Base-by-base conservation (phyloP, 345 rosid genomes). In the Moricandia moricandioides region DNA sequence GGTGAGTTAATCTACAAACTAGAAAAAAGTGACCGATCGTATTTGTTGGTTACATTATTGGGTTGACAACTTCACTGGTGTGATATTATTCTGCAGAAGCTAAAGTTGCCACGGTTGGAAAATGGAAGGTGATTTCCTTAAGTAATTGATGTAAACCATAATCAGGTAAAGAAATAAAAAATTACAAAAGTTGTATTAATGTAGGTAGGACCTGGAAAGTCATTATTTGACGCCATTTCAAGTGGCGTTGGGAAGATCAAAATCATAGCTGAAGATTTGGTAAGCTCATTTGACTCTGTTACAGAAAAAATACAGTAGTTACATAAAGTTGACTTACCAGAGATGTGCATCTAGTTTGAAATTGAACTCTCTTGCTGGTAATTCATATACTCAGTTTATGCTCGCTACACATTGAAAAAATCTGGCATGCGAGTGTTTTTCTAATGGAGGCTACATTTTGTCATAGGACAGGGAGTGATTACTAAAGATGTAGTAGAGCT, bases 181-280 rank as follows among this genome's bases (percentile, higher is more conserved):
- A 66, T 78, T 80, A 12, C 35, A 68, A 69, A 70, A 52, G 47
- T 73, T 82, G 30, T 69, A 67, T 80, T 70, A 76, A 14, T 86
- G 88, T 85, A 94, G 97, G 97, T 87, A 62, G 98, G 98, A 82
- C 98, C 98, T 77, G 93, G 89, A 83, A 89, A 90, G 73, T 84
- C 95, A 21, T 58, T 91, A 45, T 94, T 91, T 78, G 96, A 94
- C 65, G 93, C 88, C 72, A 91, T 94, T 74, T 81, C 84, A 16
- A 73, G 72, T 74, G 82, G 87, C 12, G 80, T 91, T 82, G 98
- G 97, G 74, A 78, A 87, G 65, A 84, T 91, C 83, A 83, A 79
- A 57, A 88, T 91, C 74, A 85, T 91, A 79, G 97, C 97, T 6
- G 98, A 94, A 86, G 98, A 94, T 83, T 80, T 94, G 96, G 97